phyloP scores from a whole-genome alignment of 805 yeast genomes.

The Kuraishia floccosa region DNA sequence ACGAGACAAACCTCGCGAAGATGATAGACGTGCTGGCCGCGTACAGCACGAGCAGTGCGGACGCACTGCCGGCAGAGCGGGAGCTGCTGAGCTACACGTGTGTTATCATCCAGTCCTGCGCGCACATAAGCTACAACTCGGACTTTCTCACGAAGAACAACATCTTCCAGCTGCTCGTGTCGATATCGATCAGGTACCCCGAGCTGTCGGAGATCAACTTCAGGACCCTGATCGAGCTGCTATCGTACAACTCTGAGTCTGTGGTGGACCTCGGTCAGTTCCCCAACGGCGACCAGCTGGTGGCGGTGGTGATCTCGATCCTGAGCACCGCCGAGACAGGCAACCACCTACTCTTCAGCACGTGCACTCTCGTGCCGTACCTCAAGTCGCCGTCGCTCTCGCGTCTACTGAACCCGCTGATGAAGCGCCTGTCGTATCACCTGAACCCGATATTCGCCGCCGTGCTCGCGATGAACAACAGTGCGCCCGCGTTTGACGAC shows the following conservation, averaged over 20 bases:
- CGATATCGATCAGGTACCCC: slow-evolving; percentile 9
- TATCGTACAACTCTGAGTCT: slow-evolving; percentile 10
- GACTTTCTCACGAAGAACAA: slow-evolving; percentile 9
- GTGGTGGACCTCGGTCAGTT: slow-evolving; percentile 5
- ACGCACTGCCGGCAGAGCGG: too few relatives aligned
- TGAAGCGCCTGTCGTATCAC: slow-evolving; percentile 9
- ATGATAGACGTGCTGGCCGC: slow-evolving; percentile 6
- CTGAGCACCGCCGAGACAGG: slow-evolving; percentile 4
- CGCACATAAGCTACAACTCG: slow-evolving; percentile 11
- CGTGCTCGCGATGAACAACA: slow-evolving; percentile 9
- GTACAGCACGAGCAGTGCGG: too few relatives aligned
- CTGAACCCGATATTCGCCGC: slow-evolving; percentile 11
- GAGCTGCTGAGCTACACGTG: slow-evolving; percentile 10
- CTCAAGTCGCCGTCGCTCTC: slow-evolving; percentile 6
- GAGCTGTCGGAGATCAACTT: slow-evolving; percentile 13
- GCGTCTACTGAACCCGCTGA: slow-evolving; percentile 10
- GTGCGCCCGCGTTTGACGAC: slow-evolving; percentile 5
- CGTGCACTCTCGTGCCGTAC: slow-evolving; percentile 14
- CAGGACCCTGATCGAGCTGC: slow-evolving; percentile 13
- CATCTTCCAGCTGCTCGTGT: slow-evolving; percentile 7
- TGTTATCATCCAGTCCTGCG: slow-evolving; percentile 15
- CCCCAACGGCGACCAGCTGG: slow-evolving; percentile 7
- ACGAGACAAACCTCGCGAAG: slow-evolving; percentile 6
- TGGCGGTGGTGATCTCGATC: slow-evolving; percentile 7
- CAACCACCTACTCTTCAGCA: slow-evolving; percentile 9